These are phyloP conservation scores for Gomphus sp. DNA, from an alignment of 1,284 basidiomycete species.

Conservation along the genomic window DNA sequence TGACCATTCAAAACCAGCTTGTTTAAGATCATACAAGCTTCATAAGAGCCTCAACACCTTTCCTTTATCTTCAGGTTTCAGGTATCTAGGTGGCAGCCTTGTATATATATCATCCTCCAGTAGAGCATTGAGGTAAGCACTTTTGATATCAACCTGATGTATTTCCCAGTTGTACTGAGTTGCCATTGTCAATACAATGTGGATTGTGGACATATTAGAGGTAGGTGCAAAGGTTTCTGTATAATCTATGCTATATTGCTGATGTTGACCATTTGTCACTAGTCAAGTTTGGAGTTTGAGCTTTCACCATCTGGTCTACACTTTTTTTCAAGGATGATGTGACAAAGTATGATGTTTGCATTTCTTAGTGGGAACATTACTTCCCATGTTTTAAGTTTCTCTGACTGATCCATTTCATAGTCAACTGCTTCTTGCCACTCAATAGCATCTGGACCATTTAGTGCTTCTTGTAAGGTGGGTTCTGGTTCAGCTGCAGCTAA, in stretches of 20 bases:
- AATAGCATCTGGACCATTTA: not conserved
- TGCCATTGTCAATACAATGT: slow-evolving; percentile 15
- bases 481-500: no score
- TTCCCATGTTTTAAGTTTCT: not conserved
- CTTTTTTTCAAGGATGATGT: not conserved
- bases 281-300: not conserved
- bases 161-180: slow-evolving; percentile 14
- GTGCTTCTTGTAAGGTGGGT: no score
- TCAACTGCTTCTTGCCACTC: slow-evolving; percentile 6
- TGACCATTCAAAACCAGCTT: slow-evolving; percentile 20
- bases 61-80: slow-evolving; percentile 3
- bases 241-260: no score
- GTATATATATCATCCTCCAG: no score
- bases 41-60: slow-evolving; percentile 15
- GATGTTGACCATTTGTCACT: no score
- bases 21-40: no score
- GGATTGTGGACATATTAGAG: not conserved
- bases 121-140: no score
- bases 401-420: not conserved
- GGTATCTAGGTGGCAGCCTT: slow-evolving; percentile 21
- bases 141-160: no score
- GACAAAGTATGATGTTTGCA: not conserved
- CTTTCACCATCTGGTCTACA: not conserved
- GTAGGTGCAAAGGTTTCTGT: not conserved
- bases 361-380: no score